Percentiles rank a stretch among this genome's conserved stretches.
Evolutionary conservation across 306 rosid species (phyloP).

Genomic region (Citrullus mucosospermus): DNA sequence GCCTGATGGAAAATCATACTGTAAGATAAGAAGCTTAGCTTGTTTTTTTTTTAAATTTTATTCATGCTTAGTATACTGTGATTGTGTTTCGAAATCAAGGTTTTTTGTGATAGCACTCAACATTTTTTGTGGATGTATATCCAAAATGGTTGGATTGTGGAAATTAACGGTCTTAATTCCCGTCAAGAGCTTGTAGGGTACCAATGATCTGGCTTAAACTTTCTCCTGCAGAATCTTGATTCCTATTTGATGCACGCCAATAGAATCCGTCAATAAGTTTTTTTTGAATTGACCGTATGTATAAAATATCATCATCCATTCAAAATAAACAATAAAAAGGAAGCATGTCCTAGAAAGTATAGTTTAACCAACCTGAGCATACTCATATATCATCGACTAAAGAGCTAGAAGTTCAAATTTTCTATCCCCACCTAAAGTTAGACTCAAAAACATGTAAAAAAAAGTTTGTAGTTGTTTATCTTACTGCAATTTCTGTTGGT

Average conservation of each 20-base stretch:
- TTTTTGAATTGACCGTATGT: not conserved
- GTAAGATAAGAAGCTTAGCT: constrained; percentile 21
- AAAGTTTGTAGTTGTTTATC: too few relatives aligned
- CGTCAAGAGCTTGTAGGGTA: not conserved
- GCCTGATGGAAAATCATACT: constrained; percentile 69
- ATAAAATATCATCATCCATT: not conserved
- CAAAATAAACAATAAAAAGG: too few relatives aligned
- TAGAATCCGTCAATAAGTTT: not conserved
- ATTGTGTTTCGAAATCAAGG: not conserved
- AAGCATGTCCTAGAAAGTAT: too few relatives aligned
- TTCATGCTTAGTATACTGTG: not conserved
- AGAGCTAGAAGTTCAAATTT: too few relatives aligned
- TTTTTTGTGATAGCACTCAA: not conserved
- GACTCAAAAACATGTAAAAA: too few relatives aligned
- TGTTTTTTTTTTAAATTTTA: not conserved
- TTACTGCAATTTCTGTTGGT: not conserved
- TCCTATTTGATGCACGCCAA: not conserved
- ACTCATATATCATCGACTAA: too few relatives aligned
- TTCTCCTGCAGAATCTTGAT: not conserved
- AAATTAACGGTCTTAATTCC: not conserved
- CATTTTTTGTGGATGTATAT: not conserved
- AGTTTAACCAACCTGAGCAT: too few relatives aligned
- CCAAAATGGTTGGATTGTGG: not conserved
- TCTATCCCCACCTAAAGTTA: too few relatives aligned
- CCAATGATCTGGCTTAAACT: not conserved